phyloP scores from a whole-genome alignment of 2,329 filamentous ascomycete species.

The Botrytis tulipae region DNA sequence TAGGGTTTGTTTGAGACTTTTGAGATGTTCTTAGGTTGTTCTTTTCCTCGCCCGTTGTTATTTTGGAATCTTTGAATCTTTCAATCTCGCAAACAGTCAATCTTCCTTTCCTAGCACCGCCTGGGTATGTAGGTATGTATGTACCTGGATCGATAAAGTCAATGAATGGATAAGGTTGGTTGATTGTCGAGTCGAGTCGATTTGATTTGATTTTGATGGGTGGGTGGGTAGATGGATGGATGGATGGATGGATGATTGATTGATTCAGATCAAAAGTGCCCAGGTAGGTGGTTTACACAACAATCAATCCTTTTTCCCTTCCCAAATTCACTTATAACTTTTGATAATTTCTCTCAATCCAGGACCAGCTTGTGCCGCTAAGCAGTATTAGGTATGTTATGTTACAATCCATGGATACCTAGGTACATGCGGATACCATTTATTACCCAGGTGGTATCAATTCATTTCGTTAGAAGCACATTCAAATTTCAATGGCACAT shows the following conservation, averaged over 20 bases:
- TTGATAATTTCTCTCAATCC: not conserved
- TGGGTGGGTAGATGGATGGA: too few relatives aligned
- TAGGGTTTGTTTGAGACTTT: not conserved
- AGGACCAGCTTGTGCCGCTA: not conserved
- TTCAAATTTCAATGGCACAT: not conserved
- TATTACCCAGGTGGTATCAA: not conserved
- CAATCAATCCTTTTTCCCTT: not conserved
- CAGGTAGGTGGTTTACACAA: not conserved
- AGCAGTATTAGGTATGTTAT: not conserved
- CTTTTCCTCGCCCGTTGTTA: not conserved
- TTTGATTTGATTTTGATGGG: not conserved
- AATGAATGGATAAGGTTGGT: not conserved
- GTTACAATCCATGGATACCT: too few relatives aligned
- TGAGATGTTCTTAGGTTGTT: constrained; percentile 2
- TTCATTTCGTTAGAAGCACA: not conserved
- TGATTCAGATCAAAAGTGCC: not conserved
- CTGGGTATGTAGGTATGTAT: not conserved
- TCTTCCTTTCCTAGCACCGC: not conserved
- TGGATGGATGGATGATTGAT: not conserved
- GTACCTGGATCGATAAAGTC: not conserved
- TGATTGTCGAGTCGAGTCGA: not conserved
- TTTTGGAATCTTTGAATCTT: not conserved
- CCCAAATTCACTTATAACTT: not conserved
- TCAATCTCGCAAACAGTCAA: too few relatives aligned
- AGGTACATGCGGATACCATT: not conserved